Conservation (phyloP, 495 filamentous ascomycete species). For the Massariosphaeria phaeospora region DNA sequence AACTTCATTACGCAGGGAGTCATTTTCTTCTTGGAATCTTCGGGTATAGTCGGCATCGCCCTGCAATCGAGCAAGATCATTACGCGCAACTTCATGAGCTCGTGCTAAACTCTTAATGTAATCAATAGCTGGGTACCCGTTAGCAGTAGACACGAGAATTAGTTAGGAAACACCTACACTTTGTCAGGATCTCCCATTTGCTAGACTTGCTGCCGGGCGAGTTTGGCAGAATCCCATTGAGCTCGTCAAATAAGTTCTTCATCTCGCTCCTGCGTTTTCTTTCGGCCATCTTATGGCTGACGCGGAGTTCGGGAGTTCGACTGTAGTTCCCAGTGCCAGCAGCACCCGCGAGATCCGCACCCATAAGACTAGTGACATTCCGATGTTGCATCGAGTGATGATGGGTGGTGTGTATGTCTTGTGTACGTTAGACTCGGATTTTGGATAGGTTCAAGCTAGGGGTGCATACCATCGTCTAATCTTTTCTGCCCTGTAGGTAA, state of each 20-base stretch:
- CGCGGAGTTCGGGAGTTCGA: constrained; percentile 86
- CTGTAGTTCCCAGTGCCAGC: constrained; percentile 58
- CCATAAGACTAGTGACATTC: constrained; percentile 37
- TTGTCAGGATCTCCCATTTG: constrained; percentile 98
- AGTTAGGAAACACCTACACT: constrained; percentile 54
- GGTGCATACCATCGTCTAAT: constrained; percentile 38
- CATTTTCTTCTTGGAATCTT: constrained; percentile 29
- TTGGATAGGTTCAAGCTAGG: background rate
- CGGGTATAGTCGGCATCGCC: constrained; percentile 28
- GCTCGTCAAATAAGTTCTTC: constrained; percentile 91
- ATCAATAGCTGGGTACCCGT: constrained; percentile 31
- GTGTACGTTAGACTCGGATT: too few species aligned
- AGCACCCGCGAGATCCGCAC: constrained; percentile 25
- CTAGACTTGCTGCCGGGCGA: constrained; percentile 89
- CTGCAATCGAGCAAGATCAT: constrained; percentile 28
- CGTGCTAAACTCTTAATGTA: constrained; percentile 29
- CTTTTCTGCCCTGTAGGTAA: constrained; percentile 40
- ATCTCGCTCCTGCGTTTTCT: constrained; percentile 94
- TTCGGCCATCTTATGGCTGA: constrained; percentile 94
- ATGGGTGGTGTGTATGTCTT: constrained; percentile 40
- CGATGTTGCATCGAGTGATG: constrained; percentile 45
- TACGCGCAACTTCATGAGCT: constrained; percentile 15
- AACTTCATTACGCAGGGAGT: constrained; percentile 28
- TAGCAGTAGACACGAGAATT: background rate
- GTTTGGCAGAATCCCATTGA: constrained; percentile 76